Evolutionary conservation across 768 basidiomycete species (phyloP).

Genomic region (Naganishia friedmannii): DNA sequence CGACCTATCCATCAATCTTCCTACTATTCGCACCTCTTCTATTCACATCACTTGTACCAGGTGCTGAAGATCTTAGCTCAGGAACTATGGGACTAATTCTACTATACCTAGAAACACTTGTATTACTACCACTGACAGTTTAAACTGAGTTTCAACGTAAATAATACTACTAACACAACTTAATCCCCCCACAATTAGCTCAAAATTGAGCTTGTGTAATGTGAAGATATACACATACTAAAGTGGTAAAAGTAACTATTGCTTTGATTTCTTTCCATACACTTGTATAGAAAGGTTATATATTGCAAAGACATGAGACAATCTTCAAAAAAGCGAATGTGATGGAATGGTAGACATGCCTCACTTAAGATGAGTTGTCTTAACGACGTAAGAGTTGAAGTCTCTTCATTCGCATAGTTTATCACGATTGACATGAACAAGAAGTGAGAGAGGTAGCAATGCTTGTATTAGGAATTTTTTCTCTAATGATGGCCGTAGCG

Average conservation of each 20-base stretch:
- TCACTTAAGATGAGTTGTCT: slow-evolving; percentile 35
- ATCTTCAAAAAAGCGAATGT: slow-evolving; percentile 35
- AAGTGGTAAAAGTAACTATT: slow-evolving; percentile 13
- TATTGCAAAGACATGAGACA: no score
- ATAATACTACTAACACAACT: background rate
- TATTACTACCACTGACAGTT: slow-evolving; percentile 9
- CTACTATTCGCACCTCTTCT: no score
- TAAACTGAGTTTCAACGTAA: no score
- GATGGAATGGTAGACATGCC: slow-evolving; percentile 36
- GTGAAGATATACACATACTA: background rate
- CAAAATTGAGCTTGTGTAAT: no score
- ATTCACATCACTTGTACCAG: background rate
- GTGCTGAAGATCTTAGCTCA: slow-evolving; percentile 6
- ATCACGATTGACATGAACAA: no score
- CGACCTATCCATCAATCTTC: background rate
- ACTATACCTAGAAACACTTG: slow-evolving; percentile 13
- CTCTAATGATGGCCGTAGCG: slow-evolving; percentile 38
- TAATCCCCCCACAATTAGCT: background rate
- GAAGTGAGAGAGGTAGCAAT: slow-evolving; percentile 26
- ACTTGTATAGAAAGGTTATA: no score
- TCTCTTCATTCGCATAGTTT: slow-evolving; percentile 34
- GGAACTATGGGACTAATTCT: slow-evolving; percentile 19
- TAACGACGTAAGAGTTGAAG: slow-evolving; percentile 30
- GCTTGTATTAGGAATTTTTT: slow-evolving; percentile 32
- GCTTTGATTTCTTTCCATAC: no score